Evolutionary conservation across 2,329 filamentous ascomycete species (phyloP).

Genomic region (Penicillium vulpinum): DNA sequence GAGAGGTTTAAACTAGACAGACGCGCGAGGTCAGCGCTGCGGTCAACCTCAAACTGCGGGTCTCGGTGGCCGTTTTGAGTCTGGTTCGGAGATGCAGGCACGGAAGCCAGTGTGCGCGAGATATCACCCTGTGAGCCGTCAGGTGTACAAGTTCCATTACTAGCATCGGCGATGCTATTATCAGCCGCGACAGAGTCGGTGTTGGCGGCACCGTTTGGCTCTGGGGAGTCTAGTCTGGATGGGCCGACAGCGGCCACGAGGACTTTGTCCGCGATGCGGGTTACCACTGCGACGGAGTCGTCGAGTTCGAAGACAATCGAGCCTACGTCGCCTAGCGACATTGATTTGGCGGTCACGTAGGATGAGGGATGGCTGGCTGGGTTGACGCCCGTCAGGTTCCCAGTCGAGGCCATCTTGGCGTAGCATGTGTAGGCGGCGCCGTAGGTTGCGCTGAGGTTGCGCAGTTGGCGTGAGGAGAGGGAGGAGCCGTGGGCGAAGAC

Average conservation of each 20-base stretch:
- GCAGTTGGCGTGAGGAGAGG: constrained; percentile 41
- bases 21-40: constrained; percentile 41
- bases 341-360: constrained; percentile 43
- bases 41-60: constrained; percentile 43
- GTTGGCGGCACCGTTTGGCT: not conserved
- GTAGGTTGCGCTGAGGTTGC: constrained; percentile 46
- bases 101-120: constrained; percentile 11
- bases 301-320: constrained; percentile 47
- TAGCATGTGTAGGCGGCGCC: constrained; percentile 47
- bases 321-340: constrained; percentile 45
- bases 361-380: constrained; percentile 46
- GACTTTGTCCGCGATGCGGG: constrained; percentile 45
- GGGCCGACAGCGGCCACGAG: constrained; percentile 45
- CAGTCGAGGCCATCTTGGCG: constrained; percentile 41
- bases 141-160: constrained; percentile 8
- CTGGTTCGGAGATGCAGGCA: constrained; percentile 12
- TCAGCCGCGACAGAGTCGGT: constrained; percentile 8
- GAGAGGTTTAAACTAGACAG: constrained; percentile 42
- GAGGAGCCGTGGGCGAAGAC: constrained; percentile 46
- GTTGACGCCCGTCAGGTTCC: constrained; percentile 46
- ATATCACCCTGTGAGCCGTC: constrained; percentile 17
- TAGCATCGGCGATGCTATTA: not conserved
- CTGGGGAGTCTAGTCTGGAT: constrained; percentile 25
- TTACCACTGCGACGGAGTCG: constrained; percentile 43
- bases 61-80: constrained; percentile 30